Evolutionary conservation across 306 rosid species (phyloP).

Genomic region (Citrullus amarus): DNA sequence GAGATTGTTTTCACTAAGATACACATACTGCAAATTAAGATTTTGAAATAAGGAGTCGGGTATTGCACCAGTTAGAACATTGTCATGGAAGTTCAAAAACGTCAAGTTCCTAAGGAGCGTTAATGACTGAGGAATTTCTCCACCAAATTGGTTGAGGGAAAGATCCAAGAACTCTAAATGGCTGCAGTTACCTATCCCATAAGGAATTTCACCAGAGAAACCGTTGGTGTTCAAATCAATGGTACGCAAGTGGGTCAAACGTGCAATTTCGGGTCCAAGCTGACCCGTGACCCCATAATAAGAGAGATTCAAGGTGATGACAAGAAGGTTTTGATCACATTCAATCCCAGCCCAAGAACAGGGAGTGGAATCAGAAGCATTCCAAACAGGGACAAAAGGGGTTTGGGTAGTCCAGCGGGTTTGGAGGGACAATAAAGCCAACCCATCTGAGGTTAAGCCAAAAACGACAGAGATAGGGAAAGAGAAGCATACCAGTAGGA

Average conservation of each 20-base stretch:
- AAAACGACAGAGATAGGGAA: conserved; percentile 11
- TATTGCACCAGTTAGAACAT: conserved; percentile 22
- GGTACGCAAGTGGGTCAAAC: conserved; percentile 26
- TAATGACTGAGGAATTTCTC: conserved; percentile 38
- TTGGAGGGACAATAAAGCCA: conserved; percentile 35
- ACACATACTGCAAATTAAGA: conserved; percentile 14
- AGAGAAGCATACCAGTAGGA: conserved; percentile 22
- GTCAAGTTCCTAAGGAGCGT: conserved; percentile 17
- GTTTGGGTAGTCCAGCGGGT: conserved; percentile 37
- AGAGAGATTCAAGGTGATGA: conserved; percentile 43
- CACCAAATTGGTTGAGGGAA: conserved; percentile 23
- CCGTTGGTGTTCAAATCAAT: conserved; percentile 22
- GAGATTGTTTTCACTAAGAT: conserved; percentile 31
- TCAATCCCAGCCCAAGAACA: conserved; percentile 66
- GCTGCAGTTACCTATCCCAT: conserved; percentile 31
- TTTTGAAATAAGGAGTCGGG: neutral
- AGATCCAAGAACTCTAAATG: conserved; percentile 32
- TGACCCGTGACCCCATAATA: conserved; percentile 32
- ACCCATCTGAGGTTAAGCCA: conserved; percentile 53
- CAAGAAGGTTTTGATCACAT: conserved; percentile 32
- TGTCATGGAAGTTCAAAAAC: conserved; percentile 18
- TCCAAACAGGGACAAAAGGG: conserved; percentile 41
- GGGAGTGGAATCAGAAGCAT: conserved; percentile 45
- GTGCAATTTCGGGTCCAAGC: conserved; percentile 42
- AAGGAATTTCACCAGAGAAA: conserved; percentile 36